Base-by-base conservation (phyloP, 257 asterid species). In the Solanum pimpinellifolium region DNA sequence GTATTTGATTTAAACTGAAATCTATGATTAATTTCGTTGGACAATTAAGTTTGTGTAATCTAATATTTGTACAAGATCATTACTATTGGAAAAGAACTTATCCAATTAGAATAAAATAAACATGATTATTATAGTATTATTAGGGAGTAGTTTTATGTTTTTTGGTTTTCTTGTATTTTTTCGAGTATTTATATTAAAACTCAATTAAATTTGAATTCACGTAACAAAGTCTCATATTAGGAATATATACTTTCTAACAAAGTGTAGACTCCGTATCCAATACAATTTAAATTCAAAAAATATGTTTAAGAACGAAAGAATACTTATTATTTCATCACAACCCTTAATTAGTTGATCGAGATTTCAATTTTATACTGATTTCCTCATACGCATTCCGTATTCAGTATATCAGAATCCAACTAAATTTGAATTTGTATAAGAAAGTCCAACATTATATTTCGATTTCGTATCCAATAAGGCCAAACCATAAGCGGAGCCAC, bases 351-450 rank as follows among this genome's bases (percentile, higher is more conserved):
- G 0, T 66, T 66, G 74, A 66, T 25, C 16, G 74, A 65, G 18
- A 25, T 27, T 66, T 27, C 10, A 66, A 21, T 4, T 66, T 66
- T 25, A 6, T 66, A 25, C 1, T 66, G 5, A 3, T 5, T 66
- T 66, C 3, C 37, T 66, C 37, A 2, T 13, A 27, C 5, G 5
- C 2, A 29, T 27, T 6, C 2, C 2, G 2, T 66, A 25, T 12
- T 27, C 2, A 1, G 3, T 49, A 1, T 49, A 49, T 66, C 14
- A 3, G 1, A 13, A 13, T 4, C 0, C 9, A 1, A 6, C 9
- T 27, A 66, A 11, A 27, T 27, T 66, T 27, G 0, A 66, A 66
- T 27, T 13, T 6, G 1, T 6, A 1, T 66, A 27, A 2, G 0
- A 66, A 66, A 66, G 5, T 5, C 23, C 6, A 1, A 49, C 59